Base-by-base conservation (phyloP, 768 basidiomycete species). In the Hericium erinaceus region DNA sequence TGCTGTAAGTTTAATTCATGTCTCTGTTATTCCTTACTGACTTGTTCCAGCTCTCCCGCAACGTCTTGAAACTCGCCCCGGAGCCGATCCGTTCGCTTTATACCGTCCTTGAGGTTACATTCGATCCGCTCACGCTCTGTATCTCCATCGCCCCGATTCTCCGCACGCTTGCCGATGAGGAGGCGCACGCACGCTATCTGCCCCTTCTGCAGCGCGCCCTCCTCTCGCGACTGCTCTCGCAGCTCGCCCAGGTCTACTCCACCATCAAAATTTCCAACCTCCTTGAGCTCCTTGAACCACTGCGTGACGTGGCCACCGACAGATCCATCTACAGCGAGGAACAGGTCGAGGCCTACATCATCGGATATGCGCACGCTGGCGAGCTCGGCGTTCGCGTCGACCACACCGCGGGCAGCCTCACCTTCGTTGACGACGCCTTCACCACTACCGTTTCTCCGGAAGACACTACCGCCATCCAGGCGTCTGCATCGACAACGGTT, bases 161-260 rank as follows among this genome's bases (percentile, higher is more conserved):
- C 56, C 72, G 80, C 46, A 66, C 75, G 4, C 80, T 95, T 57
- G 70, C 73, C 18, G 56, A 72, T 5, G 80, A 83, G 48, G 70
- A 78, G 10, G 76, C 82, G 1, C 94, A 89, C 65, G 76, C 87
- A 0, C 83, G 87, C 1, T 98, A 97, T 72, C 81, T 94, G 20
- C 80, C 87, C n/a, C 88, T 94, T 58, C 82, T 98, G 59, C 86
- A 91, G 63, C 89, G 89, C 57, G 95, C 95, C 48, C 80, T 97
- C 16, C 85, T 98, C 61, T 92, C 93, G 3, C 88, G 93, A 33
- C 80, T 98, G 6, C 83, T 98, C 63, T 84, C 85, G 26, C 92
- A 95, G 68, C 85, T 99, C 39, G 87, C 92, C 1, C 89, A 97
- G 70, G 87, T 98, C 13, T 99, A 98, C 73, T 87, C 85, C 28